Evolutionary conservation across 208 protist species (phyloP).

Genomic region (Leishmania turanica): DNA sequence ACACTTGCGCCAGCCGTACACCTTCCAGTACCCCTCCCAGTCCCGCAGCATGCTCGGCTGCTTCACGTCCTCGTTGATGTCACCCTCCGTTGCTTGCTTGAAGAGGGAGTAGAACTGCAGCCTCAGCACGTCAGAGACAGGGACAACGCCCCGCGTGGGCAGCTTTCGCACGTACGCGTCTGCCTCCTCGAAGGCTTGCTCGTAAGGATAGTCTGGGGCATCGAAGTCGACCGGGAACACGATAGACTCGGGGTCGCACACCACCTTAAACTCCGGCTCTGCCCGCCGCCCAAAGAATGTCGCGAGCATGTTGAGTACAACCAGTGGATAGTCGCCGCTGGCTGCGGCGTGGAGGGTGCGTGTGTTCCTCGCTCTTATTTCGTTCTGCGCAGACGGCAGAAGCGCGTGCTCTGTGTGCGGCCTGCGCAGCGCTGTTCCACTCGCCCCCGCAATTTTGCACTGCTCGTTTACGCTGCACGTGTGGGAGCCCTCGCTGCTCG

Average conservation of each 20-base stretch:
- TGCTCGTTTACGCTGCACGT: background rate
- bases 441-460: background rate
- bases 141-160: constrained; percentile 56
- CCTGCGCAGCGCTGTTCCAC: background rate
- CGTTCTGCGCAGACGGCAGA: background rate
- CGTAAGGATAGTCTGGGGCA: constrained; percentile 25
- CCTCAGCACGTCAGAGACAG: constrained; percentile 85
- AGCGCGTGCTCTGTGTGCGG: background rate
- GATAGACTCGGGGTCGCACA: constrained; percentile 25
- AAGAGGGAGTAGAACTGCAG: constrained; percentile 88
- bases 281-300: constrained; percentile 17
- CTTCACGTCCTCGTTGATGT: constrained; percentile 75
- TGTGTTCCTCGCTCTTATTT: background rate
- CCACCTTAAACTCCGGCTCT: constrained; percentile 27
- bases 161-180: constrained; percentile 67
- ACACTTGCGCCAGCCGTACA: constrained; percentile 85
- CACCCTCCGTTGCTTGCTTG: constrained; percentile 87
- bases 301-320: background rate
- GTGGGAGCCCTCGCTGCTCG: background rate
- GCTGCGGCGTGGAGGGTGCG: background rate
- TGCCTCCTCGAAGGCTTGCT: constrained; percentile 54
- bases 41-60: constrained; percentile 39
- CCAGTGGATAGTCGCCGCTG: background rate
- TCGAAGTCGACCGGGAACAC: constrained; percentile 41
- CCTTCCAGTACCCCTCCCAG: constrained; percentile 87